phyloP scores from a whole-genome alignment of 202 grass and related monocot genomes.

The Saccharum hybrid region DNA sequence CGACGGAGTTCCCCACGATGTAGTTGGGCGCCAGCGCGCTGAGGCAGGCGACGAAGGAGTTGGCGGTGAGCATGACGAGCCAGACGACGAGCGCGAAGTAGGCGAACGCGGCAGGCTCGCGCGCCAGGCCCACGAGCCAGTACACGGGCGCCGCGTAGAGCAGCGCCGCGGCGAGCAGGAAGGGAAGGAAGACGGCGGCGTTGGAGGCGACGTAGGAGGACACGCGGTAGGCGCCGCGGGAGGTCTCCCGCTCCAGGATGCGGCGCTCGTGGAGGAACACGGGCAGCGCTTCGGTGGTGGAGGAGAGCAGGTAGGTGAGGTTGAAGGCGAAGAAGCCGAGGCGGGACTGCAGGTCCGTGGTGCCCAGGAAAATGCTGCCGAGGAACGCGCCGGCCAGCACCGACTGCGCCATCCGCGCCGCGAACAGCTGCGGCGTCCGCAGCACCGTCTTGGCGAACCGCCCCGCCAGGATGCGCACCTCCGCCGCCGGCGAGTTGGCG shows the following conservation, averaged over 20 bases:
- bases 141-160: slow-evolving; percentile 84
- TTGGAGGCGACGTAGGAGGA: slow-evolving; percentile 81
- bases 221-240: slow-evolving; percentile 86
- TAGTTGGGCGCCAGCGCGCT: slow-evolving; percentile 83
- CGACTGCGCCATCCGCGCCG: slow-evolving; percentile 83
- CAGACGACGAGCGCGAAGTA: slow-evolving; percentile 92
- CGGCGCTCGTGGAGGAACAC: slow-evolving; percentile 87
- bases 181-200: slow-evolving; percentile 65
- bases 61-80: slow-evolving; percentile 92
- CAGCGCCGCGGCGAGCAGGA: slow-evolving; percentile 69
- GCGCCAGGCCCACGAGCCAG: slow-evolving; percentile 77
- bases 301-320: slow-evolving; percentile 91
- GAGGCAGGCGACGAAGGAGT: slow-evolving; percentile 82
- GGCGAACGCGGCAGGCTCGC: slow-evolving; percentile 61
- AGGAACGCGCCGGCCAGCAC: slow-evolving; percentile 63
- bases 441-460: slow-evolving; percentile 71
- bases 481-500: slow-evolving; percentile 58
- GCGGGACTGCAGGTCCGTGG: slow-evolving; percentile 67
- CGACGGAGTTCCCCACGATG: slow-evolving; percentile 88
- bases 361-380: slow-evolving; percentile 78
- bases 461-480: slow-evolving; percentile 58
- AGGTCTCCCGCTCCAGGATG: slow-evolving; percentile 79
- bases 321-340: slow-evolving; percentile 97
- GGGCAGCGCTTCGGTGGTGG: slow-evolving; percentile 79
- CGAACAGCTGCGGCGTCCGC: slow-evolving; percentile 73